Conservation (phyloP, 441 rosid species). For the Erodium moschatum region DNA sequence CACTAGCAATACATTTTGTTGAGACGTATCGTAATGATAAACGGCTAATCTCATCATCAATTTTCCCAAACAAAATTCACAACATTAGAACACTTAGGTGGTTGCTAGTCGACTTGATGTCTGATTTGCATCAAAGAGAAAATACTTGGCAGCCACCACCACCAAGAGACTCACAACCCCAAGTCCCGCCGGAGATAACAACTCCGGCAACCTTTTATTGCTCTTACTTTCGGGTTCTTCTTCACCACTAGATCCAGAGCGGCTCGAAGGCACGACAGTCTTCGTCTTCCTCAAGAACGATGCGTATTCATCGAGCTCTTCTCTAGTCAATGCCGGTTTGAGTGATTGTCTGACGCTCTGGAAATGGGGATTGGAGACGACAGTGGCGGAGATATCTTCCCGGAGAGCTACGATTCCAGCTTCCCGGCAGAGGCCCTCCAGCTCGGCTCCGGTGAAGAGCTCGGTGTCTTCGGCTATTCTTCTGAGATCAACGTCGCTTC, state of each 20-base stretch:
- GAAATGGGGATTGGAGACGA: slow-evolving; percentile 58
- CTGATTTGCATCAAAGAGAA: background rate
- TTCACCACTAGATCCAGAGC: background rate
- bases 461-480: slow-evolving; percentile 68
- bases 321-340: slow-evolving; percentile 63
- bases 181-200: background rate
- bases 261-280: background rate
- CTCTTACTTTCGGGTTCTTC: slow-evolving; percentile 1
- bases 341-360: slow-evolving; percentile 47
- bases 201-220: background rate
- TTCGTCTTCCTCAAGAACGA: slow-evolving; percentile 39
- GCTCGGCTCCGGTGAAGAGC: slow-evolving; percentile 77
- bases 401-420: slow-evolving; percentile 77
- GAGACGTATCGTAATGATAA: too few species aligned
- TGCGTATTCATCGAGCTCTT: slow-evolving; percentile 50
- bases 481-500: slow-evolving; percentile 54
- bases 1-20: too few species aligned
- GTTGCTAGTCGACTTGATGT: background rate
- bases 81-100: background rate
- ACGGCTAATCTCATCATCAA: too few species aligned
- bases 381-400: slow-evolving; percentile 58
- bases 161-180: background rate
- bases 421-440: slow-evolving; percentile 76
- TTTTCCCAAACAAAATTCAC: background rate
- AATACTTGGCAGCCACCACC: slow-evolving; percentile 3